These are phyloP conservation scores for Cetradonia linearis DNA, from an alignment of 495 filamentous ascomycete genomes.

Conservation along the genomic window DNA sequence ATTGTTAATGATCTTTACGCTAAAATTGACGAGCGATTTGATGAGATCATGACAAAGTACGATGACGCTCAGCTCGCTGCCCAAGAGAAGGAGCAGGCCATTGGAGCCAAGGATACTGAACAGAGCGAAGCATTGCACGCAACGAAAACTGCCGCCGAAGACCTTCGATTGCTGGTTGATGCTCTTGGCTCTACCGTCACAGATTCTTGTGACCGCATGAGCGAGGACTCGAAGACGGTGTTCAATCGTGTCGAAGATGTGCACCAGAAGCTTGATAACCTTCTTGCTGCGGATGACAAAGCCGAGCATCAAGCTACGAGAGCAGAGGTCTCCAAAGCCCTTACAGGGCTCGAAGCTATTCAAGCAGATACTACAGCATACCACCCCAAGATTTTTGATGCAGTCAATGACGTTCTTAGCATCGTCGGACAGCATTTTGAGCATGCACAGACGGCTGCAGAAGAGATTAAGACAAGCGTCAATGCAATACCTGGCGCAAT, in stretches of 20 bases:
- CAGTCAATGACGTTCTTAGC: conserved; percentile 70
- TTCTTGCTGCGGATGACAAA: conserved; percentile 56
- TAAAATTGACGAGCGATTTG: conserved; percentile 73
- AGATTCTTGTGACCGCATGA: conserved; percentile 75
- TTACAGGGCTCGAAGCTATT: conserved; percentile 61
- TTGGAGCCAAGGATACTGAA: conserved; percentile 53
- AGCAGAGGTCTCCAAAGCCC: conserved; percentile 60
- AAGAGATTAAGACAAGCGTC: conserved; percentile 43
- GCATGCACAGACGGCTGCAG: conserved; percentile 41
- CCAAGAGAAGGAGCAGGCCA: conserved; percentile 57
- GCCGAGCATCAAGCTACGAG: conserved; percentile 67
- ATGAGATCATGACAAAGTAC: conserved; percentile 67
- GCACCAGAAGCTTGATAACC: conserved; percentile 62
- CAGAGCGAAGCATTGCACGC: conserved; percentile 58
- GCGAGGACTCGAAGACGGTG: conserved; percentile 73
- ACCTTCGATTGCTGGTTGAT: conserved; percentile 72
- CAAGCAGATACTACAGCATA: conserved; percentile 67
- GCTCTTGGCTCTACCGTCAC: conserved; percentile 72
- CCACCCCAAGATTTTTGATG: conserved; percentile 73
- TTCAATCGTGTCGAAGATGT: conserved; percentile 69
- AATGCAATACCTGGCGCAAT: conserved; percentile 44
- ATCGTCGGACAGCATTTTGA: conserved; percentile 77
- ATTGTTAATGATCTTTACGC: conserved; percentile 46
- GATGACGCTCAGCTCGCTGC: conserved; percentile 64
- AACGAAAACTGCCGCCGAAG: conserved; percentile 72